These are phyloP conservation scores for Abrus pulchellus DNA, from an alignment of 306 rosid genomes.

Conservation along the genomic window DNA sequence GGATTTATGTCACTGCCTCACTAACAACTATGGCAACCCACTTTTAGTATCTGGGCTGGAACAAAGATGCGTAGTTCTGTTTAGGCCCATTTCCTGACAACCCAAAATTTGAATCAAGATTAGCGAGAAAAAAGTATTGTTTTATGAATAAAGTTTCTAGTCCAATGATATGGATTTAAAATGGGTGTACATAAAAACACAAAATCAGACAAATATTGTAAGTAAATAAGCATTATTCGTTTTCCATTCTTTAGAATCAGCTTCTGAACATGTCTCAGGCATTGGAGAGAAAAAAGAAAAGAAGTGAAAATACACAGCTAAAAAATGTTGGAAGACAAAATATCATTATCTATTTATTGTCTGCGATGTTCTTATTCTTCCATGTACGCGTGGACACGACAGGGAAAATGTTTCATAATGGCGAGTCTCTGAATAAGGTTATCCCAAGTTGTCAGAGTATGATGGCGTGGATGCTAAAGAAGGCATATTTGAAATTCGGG, in stretches of 20 bases:
- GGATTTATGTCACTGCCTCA: neutral
- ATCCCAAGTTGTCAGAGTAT: conserved; percentile 48
- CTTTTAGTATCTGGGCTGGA: conserved; percentile 20
- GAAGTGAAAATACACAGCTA: neutral
- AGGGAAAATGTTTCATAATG: conserved; percentile 37
- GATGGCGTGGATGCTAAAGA: conserved; percentile 44
- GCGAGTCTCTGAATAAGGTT: conserved; percentile 34
- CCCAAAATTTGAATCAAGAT: neutral
- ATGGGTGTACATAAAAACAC: neutral
- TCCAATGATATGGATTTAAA: neutral
- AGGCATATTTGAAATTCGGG: neutral
- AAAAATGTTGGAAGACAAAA: neutral
- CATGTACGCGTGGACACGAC: conserved; percentile 20
- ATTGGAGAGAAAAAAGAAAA: neutral
- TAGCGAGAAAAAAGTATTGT: neutral
- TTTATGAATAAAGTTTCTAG: neutral
- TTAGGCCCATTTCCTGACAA: conserved; percentile 35
- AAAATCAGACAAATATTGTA: neutral
- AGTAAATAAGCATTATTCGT: neutral
- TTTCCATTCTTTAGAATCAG: conserved; percentile 6
- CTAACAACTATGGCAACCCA: neutral
- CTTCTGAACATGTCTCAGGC: neutral
- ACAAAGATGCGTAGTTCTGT: neutral
- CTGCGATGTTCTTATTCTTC: neutral
- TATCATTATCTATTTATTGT: neutral